Percentiles rank a stretch among this genome's conserved stretches.
phyloP scores from a whole-genome alignment of 305 asterid genomes.

The Fraxinus xanthoxyloides region DNA sequence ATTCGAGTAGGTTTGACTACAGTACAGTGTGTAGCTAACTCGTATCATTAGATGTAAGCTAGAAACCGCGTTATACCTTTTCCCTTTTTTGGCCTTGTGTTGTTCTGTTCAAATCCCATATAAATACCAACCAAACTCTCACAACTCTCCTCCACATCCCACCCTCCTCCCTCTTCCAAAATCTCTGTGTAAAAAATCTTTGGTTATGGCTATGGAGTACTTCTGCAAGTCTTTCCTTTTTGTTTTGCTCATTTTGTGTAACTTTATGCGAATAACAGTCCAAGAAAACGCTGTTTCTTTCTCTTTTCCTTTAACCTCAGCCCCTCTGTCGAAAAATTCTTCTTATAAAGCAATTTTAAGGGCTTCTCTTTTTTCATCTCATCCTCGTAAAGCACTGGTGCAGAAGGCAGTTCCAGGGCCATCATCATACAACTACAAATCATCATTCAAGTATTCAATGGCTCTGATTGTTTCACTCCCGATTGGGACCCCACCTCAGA shows the following conservation, averaged over 20 bases:
- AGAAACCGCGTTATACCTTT: slow-evolving; percentile 50
- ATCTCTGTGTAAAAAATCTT: slow-evolving; percentile 7
- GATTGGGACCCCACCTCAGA: slow-evolving; percentile 92
- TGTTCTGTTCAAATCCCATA: slow-evolving; percentile 28
- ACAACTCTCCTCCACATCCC: not conserved
- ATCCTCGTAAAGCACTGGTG: not conserved
- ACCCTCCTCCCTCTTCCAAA: not conserved
- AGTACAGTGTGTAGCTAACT: slow-evolving; percentile 17
- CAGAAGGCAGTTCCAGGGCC: slow-evolving; percentile 7
- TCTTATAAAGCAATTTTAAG: slow-evolving; percentile 21
- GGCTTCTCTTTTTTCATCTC: slow-evolving; percentile 33
- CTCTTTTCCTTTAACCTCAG: slow-evolving; percentile 51
- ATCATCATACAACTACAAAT: slow-evolving; percentile 40
- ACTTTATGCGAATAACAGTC: slow-evolving; percentile 20
- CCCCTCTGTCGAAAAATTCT: slow-evolving; percentile 34
- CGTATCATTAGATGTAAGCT: slow-evolving; percentile 27
- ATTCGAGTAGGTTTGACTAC: slow-evolving; percentile 1
- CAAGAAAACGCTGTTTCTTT: slow-evolving; percentile 29
- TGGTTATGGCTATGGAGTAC: slow-evolving; percentile 11
- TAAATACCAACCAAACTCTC: slow-evolving; percentile 32
- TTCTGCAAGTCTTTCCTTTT: not conserved
- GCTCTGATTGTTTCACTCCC: slow-evolving; percentile 81
- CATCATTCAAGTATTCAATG: slow-evolving; percentile 68
- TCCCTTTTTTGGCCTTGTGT: not conserved
- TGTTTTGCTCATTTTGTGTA: slow-evolving; percentile 17